These are phyloP conservation scores for Pittosporum tobira DNA, from an alignment of 129 eudicot species.

Conservation along the genomic window DNA sequence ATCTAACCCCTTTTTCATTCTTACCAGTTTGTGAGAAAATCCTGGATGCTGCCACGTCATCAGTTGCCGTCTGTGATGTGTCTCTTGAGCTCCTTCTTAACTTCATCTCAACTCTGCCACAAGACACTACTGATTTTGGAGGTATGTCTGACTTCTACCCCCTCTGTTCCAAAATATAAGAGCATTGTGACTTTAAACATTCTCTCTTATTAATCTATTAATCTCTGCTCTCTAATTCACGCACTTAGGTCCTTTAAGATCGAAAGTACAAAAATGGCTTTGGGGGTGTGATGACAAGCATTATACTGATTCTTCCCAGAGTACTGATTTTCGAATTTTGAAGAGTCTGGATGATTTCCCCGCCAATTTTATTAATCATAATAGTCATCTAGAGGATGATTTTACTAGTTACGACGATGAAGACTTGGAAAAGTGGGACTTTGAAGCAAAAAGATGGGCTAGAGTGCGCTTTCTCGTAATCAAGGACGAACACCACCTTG, in stretches of 20 bases:
- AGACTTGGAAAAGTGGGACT: slow-evolving; percentile 71
- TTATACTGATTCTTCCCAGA: slow-evolving; percentile 11
- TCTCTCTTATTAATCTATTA: background rate
- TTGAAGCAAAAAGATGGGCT: slow-evolving; percentile 83
- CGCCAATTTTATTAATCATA: slow-evolving; percentile 29
- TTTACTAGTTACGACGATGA: slow-evolving; percentile 58
- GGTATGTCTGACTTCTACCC: slow-evolving; percentile 33
- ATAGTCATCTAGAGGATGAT: slow-evolving; percentile 22
- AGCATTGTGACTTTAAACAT: too few relatives aligned
- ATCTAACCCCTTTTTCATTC: slow-evolving; percentile 7
- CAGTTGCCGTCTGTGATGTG: slow-evolving; percentile 43
- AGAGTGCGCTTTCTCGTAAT: slow-evolving; percentile 53
- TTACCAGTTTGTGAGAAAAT: slow-evolving; percentile 63
- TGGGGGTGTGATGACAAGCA: slow-evolving; percentile 22
- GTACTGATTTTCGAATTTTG: slow-evolving; percentile 28
- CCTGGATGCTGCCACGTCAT: slow-evolving; percentile 59
- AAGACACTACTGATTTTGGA: slow-evolving; percentile 61
- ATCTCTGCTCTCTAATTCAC: background rate
- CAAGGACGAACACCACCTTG: slow-evolving; percentile 43
- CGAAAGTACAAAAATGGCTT: slow-evolving; percentile 61
- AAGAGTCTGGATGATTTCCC: slow-evolving; percentile 54
- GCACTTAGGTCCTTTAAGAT: slow-evolving; percentile 60
- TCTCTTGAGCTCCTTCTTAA: slow-evolving; percentile 70
- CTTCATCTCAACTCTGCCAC: slow-evolving; percentile 74
- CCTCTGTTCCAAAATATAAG: background rate